Conservation (phyloP, 1,284 basidiomycete genomes). For the Polyporus tsugae region DNA sequence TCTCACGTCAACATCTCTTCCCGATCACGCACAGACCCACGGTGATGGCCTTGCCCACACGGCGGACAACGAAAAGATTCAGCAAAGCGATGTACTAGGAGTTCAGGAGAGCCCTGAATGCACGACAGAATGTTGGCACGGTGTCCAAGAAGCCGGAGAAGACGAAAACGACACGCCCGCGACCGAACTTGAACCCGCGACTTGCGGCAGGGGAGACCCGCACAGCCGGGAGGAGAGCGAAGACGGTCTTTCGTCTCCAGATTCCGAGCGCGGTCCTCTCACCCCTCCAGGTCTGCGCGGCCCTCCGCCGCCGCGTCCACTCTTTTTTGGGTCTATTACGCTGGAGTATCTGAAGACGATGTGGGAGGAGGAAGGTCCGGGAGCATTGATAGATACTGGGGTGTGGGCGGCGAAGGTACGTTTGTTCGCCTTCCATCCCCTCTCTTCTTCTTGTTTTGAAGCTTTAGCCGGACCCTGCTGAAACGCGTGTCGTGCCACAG, state of each 20-base stretch:
- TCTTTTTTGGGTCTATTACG: background rate
- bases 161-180: background rate
- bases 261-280: background rate
- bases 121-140: background rate
- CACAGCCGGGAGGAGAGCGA: background rate
- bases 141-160: background rate
- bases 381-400: background rate
- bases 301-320: background rate
- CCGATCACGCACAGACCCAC: too few species aligned
- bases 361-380: conserved; percentile 1
- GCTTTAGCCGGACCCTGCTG: background rate
- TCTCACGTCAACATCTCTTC: too few species aligned
- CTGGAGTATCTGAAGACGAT: background rate
- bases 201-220: background rate
- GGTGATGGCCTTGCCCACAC: too few species aligned
- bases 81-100: background rate
- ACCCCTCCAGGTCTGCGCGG: background rate
- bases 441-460: background rate
- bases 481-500: background rate
- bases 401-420: background rate
- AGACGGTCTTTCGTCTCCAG: background rate
- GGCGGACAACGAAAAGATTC: too few species aligned
- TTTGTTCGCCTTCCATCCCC: background rate
- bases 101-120: background rate
- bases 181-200: background rate